phyloP scores from a whole-genome alignment of 176 grass and related monocot species.

The Paspalum vaginatum region DNA sequence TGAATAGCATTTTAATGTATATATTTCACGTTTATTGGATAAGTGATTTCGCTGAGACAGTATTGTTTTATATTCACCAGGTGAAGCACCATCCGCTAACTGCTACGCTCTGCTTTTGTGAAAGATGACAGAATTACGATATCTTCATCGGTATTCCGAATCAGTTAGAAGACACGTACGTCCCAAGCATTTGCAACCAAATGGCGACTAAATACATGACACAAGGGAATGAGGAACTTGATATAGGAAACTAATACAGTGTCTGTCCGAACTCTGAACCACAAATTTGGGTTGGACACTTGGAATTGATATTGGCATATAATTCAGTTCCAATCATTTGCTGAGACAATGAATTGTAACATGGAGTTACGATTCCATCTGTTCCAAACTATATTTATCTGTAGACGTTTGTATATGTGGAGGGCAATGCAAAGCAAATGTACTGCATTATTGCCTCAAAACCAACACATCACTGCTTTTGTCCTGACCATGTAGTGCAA shows the following conservation, averaged over 20 bases:
- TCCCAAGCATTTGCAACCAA: background rate
- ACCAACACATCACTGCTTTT: background rate
- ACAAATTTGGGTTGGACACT: constrained; percentile 6
- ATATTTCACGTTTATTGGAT: background rate
- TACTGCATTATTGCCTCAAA: background rate
- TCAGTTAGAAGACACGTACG: background rate
- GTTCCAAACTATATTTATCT: constrained; percentile 19
- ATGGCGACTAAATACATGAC: constrained; percentile 16
- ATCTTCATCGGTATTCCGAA: constrained; percentile 20
- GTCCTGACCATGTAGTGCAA: background rate
- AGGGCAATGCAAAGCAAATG: constrained; percentile 22
- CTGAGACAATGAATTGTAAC: constrained; percentile 15
- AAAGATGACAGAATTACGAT: constrained; percentile 1
- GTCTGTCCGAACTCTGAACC: background rate
- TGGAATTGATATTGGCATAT: constrained; percentile 17
- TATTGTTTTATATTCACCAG: constrained; percentile 20
- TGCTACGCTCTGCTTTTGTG: background rate
- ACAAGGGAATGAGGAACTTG: background rate
- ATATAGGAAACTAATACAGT: background rate
- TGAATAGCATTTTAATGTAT: background rate
- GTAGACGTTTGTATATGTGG: constrained; percentile 33
- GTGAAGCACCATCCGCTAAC: constrained; percentile 21
- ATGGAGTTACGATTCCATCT: constrained; percentile 17
- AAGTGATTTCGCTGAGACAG: background rate
- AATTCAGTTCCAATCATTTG: constrained; percentile 9